phyloP scores from a whole-genome alignment of 225 moss, liverwort and hornwort genomes.

The Sphagnum contortum region DNA sequence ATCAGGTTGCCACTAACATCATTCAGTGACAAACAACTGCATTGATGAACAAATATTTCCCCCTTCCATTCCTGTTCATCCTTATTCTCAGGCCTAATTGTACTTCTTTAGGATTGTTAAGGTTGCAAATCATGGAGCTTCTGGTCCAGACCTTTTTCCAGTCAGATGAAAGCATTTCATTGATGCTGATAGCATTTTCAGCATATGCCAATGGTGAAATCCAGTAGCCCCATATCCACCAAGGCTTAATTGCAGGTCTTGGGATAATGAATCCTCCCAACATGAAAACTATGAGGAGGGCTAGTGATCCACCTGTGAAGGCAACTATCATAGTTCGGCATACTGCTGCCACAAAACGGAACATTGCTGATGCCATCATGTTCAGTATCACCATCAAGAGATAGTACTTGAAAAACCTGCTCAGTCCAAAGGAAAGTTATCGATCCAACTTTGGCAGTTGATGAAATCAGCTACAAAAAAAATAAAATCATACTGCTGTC shows the following conservation, averaged over 20 bases:
- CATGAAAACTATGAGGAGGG: slow-evolving; percentile 53
- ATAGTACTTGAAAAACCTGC: slow-evolving; percentile 73
- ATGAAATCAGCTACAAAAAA: no score
- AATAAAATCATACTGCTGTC: no score
- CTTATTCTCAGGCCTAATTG: no score
- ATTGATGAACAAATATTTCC: no score
- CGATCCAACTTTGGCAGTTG: no score
- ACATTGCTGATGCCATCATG: slow-evolving; percentile 61
- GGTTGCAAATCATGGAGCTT: no score
- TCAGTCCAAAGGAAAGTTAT: no score
- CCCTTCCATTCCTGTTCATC: no score
- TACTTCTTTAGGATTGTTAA: no score
- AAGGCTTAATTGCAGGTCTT: slow-evolving; percentile 48
- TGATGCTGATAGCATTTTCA: slow-evolving; percentile 54
- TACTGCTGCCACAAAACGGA: slow-evolving; percentile 69
- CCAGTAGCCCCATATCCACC: slow-evolving; percentile 99
- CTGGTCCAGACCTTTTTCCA: slow-evolving; percentile 32
- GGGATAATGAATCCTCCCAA: slow-evolving; percentile 82
- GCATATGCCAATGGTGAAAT: slow-evolving; percentile 70
- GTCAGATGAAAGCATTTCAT: slow-evolving; percentile 77
- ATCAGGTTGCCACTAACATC: no score
- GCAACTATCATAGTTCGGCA: slow-evolving; percentile 74
- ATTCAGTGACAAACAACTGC: no score
- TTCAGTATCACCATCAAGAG: slow-evolving; percentile 57
- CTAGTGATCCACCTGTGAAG: slow-evolving; percentile 72